These are phyloP conservation scores for Komagataella pastoris DNA, from an alignment of 805 yeast species.

Conservation along the genomic window DNA sequence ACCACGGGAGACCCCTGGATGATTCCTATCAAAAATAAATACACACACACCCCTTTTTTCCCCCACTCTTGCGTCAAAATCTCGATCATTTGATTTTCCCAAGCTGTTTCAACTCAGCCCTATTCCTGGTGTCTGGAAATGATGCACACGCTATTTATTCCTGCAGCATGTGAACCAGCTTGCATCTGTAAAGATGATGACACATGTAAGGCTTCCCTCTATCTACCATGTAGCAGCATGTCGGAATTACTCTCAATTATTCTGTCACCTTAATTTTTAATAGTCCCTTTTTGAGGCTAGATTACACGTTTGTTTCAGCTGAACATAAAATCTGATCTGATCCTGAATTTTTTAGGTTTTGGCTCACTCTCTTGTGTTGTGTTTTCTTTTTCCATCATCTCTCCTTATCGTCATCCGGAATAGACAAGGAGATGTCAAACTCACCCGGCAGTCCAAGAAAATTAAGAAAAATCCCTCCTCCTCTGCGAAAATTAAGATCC, in stretches of 20 bases:
- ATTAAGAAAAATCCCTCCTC: background rate
- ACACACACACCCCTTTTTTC: too few relatives aligned
- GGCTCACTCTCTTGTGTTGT: background rate
- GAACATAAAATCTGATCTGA: background rate
- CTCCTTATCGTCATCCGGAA: background rate
- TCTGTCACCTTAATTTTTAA: background rate
- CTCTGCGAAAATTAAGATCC: background rate
- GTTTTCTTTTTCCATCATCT: background rate
- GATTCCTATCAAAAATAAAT: too few relatives aligned
- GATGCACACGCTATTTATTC: background rate
- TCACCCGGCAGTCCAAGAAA: background rate
- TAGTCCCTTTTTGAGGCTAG: background rate
- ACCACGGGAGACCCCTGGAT: too few relatives aligned
- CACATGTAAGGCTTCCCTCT: background rate
- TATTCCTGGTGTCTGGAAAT: background rate
- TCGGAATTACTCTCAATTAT: background rate
- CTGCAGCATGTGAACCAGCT: background rate
- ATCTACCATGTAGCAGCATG: background rate
- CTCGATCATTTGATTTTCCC: background rate
- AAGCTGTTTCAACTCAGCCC: background rate
- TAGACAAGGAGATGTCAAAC: background rate
- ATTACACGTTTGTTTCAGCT: background rate
- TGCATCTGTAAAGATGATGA: background rate
- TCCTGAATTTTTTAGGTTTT: background rate
- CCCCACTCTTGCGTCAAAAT: background rate